Evolutionary conservation across 371 early-diverging fungal species (phyloP).

Genomic region (Aphelidium insulamus): DNA sequence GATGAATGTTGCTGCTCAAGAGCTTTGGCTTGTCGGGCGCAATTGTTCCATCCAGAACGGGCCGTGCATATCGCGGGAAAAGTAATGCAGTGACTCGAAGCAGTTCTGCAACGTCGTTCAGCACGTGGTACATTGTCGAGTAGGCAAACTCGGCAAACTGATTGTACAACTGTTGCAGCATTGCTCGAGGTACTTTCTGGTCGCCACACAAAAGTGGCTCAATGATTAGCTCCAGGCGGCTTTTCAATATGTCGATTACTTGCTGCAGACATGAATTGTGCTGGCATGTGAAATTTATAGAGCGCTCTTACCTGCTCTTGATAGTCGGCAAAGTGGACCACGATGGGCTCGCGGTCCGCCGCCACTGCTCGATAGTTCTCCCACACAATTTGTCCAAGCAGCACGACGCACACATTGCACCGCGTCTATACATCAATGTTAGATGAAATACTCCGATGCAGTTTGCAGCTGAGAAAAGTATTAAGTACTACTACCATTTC

Average conservation of each 20-base stretch:
- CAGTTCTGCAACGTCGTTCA: slow-evolving; percentile 65
- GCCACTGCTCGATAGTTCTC: slow-evolving; percentile 47
- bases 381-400: slow-evolving; percentile 50
- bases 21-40: slow-evolving; percentile 35
- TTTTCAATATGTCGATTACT: slow-evolving; percentile 40
- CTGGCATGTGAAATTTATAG: background rate
- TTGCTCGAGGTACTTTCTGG: slow-evolving; percentile 9
- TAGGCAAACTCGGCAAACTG: slow-evolving; percentile 45
- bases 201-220: slow-evolving; percentile 18
- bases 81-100: slow-evolving; percentile 48
- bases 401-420: slow-evolving; percentile 35
- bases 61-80: slow-evolving; percentile 58
- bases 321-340: slow-evolving; percentile 46
- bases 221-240: too few relatives aligned
- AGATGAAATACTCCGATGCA: background rate
- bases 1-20: slow-evolving; percentile 40
- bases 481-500: slow-evolving; percentile 25
- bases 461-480: background rate
- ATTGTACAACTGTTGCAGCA: slow-evolving; percentile 24
- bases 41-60: slow-evolving; percentile 33
- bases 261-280: slow-evolving; percentile 14
- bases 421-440: slow-evolving; percentile 14
- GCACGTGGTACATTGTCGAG: slow-evolving; percentile 45
- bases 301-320: slow-evolving; percentile 15
- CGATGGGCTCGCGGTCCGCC: slow-evolving; percentile 33